Base-by-base conservation (phyloP, 2,329 filamentous ascomycete genomes). In the Trichoderma breve region DNA sequence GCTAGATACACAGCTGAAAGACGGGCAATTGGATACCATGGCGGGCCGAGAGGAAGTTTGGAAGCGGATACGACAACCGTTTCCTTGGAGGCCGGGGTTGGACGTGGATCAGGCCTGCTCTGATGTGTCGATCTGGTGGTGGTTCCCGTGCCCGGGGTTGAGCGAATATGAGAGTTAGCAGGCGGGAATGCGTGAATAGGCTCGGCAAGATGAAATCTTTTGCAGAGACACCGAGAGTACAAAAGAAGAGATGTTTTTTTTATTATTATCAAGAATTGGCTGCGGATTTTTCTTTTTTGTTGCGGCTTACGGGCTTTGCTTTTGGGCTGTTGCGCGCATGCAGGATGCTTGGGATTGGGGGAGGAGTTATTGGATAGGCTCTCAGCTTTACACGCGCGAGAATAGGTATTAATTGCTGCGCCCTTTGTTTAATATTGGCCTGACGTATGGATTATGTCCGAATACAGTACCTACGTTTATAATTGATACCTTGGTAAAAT, bases 371-470 rank as follows among this genome's bases (percentile, higher is more conserved):
- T 60, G 65, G 65, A 60, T 69, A 58, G 66, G 47, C 43, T 51
- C 43, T 51, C 39, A 68, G 53, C 28, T 58, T 69, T 32, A 61
- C 60, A 69, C 39, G 39, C 39, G 66, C 57, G 39, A 61, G 36
- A 62, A 69, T 69, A 69, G 30, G 66, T 61, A 53, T 69, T 61
- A 69, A 69, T 69, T 39, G 66, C 57, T 62, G 57, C 66, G 66
- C 36, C 39, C 21, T 51, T 51, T 61, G 36, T 60, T 24, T 47
- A 28, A 32, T 68, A 47, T 47, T 58, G 65, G 26, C 65, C 34
- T 47, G 26, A 68, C 39, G 43, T 43, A n/a, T 5, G 8, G 30
- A 28, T 28, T 39, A 21, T 55, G 43, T 47, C 2, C 24, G 15
- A n/a, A 39, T 6, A 21, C n/a, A 12, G n/a, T 6, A 21, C n/a